Conservation (phyloP, 305 asterid species). For the Plantago lanceolata region DNA sequence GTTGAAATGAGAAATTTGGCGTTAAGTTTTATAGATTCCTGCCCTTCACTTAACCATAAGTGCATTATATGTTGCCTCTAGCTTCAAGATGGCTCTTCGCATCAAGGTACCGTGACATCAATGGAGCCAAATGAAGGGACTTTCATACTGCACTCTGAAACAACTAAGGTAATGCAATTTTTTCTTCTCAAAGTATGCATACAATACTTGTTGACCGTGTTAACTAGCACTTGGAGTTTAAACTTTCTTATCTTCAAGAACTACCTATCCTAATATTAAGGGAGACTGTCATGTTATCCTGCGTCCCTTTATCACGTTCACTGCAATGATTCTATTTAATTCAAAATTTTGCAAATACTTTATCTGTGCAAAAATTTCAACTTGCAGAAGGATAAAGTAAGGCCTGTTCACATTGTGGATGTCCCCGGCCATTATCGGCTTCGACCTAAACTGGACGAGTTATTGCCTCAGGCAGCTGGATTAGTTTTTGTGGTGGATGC, state of each 20-base stretch:
- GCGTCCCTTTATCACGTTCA: not conserved
- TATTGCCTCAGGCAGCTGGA: constrained; percentile 68
- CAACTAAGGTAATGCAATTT: constrained; percentile 44
- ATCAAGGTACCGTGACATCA: constrained; percentile 74
- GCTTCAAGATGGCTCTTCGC: constrained; percentile 85
- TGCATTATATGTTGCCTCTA: constrained; percentile 22
- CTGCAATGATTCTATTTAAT: too few species aligned
- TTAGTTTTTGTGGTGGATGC: constrained; percentile 82
- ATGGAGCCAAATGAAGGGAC: constrained; percentile 76
- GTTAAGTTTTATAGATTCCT: not conserved
- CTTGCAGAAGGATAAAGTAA: constrained; percentile 53
- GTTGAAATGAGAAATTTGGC: not conserved
- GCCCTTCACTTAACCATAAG: constrained; percentile 5
- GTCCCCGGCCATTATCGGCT: constrained; percentile 84
- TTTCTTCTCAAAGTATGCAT: constrained; percentile 1
- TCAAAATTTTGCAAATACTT: not conserved
- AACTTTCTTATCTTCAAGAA: not conserved
- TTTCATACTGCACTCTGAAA: constrained; percentile 60
- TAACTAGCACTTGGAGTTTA: constrained; percentile 5
- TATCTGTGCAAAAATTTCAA: constrained; percentile 12
- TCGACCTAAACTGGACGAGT: constrained; percentile 60
- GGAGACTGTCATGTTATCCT: constrained; percentile 8
- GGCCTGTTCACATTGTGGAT: constrained; percentile 66
- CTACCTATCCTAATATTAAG: constrained; percentile 9
- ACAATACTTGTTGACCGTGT: constrained; percentile 1